Evolutionary conservation across 2,329 filamentous ascomycete species (phyloP).

Genomic region (Cercospora sojina): DNA sequence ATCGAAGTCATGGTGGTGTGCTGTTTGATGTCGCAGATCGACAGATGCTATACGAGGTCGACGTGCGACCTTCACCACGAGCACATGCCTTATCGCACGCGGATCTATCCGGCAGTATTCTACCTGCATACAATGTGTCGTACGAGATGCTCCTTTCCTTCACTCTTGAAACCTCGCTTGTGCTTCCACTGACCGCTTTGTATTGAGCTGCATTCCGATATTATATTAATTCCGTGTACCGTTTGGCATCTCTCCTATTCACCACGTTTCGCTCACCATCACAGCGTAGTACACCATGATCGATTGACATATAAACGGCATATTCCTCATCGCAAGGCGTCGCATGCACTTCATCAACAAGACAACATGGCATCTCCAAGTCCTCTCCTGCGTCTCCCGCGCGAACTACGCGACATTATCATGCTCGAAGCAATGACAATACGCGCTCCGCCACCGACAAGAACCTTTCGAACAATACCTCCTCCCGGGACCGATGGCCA

Average conservation of each 20-base stretch:
- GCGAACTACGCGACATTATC: conserved; percentile 30
- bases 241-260: conserved; percentile 1
- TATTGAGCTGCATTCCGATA: conserved; percentile 2
- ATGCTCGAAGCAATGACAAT: conserved; percentile 19
- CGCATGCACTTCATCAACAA: not conserved
- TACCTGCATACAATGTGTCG: conserved; percentile 1
- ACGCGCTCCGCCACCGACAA: conserved; percentile 6
- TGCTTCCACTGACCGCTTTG: conserved; percentile 8
- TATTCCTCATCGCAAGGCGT: not conserved
- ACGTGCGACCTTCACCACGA: not conserved
- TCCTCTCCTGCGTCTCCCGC: conserved; percentile 24
- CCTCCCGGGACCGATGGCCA: conserved; percentile 18
- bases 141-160: conserved; percentile 9
- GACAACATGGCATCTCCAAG: conserved; percentile 11
- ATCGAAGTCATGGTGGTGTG: conserved; percentile 10
- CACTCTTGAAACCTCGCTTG: conserved; percentile 10
- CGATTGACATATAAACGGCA: not conserved
- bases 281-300: not conserved
- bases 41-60: not conserved
- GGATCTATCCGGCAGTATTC: not conserved
- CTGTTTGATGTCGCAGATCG: not conserved
- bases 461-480: conserved; percentile 15
- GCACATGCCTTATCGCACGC: conserved; percentile 1
- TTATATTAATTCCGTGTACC: not conserved
- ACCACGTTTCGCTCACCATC: not conserved